These are phyloP conservation scores for Apium graveolens DNA, from an alignment of 129 eudicot genomes.

Conservation along the genomic window DNA sequence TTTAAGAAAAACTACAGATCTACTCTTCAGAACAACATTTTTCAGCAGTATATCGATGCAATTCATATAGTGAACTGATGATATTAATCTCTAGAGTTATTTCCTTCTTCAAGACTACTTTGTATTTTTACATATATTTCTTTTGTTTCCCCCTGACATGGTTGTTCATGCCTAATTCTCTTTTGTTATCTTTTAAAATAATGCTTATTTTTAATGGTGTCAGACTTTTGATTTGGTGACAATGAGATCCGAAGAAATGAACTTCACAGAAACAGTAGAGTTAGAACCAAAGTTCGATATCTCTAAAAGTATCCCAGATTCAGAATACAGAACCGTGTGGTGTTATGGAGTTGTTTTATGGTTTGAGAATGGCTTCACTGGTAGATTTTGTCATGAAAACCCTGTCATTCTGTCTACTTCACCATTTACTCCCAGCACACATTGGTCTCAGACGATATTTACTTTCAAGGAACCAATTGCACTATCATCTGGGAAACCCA, in stretches of 20 bases:
- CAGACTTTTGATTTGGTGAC: conserved; percentile 77
- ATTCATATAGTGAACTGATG: not conserved
- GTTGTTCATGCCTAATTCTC: not conserved
- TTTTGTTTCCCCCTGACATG: not conserved
- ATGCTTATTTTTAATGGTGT: conserved; percentile 3
- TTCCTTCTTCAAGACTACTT: not conserved
- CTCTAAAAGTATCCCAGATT: conserved; percentile 10
- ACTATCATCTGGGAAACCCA: conserved; percentile 24
- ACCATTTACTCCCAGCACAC: conserved; percentile 65
- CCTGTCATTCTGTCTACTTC: conserved; percentile 66
- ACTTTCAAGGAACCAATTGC: conserved; percentile 74
- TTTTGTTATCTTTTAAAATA: not conserved
- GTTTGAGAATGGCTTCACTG: conserved; percentile 80
- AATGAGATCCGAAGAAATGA: conserved; percentile 70
- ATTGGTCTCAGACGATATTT: conserved; percentile 82
- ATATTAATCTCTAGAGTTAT: not conserved
- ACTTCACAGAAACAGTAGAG: conserved; percentile 59
- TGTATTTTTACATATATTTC: not conserved
- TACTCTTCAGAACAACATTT: no score
- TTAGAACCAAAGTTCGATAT: conserved; percentile 33
- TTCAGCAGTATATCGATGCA: no score
- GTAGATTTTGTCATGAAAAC: conserved; percentile 66
- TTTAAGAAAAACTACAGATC: no score
- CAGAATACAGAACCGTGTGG: conserved; percentile 22
- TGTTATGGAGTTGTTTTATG: conserved; percentile 74